A percentile compares a stretch with the other conserved stretches of the same genome.
Conservation (phyloP, 805 yeast species). For the Candida peoriensis region DNA sequence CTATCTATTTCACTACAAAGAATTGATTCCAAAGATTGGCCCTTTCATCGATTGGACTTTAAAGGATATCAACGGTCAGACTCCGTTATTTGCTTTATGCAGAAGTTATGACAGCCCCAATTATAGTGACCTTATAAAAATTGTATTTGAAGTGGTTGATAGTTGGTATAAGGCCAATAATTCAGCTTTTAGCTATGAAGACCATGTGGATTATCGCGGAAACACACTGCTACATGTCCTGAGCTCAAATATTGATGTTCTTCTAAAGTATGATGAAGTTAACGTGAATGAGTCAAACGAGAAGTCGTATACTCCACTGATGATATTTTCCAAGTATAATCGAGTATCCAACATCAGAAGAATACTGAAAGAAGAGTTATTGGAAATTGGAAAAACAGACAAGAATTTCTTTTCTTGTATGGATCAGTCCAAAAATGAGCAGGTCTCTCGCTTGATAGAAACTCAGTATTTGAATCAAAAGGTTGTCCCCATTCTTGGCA, state of each 20-base stretch:
- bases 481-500: slow-evolving; percentile 18
- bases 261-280: slow-evolving; percentile 33
- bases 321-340: slow-evolving; percentile 65
- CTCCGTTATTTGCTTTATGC: slow-evolving; percentile 73
- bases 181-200: slow-evolving; percentile 38
- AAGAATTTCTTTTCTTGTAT: slow-evolving; percentile 30
- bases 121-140: slow-evolving; percentile 45
- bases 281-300: slow-evolving; percentile 59
- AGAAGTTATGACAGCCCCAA: slow-evolving; percentile 75
- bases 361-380: slow-evolving; percentile 37
- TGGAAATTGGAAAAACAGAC: slow-evolving; percentile 36
- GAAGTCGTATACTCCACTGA: slow-evolving; percentile 62
- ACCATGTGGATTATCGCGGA: slow-evolving; percentile 69
- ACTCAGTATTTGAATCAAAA: slow-evolving; percentile 16
- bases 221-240: slow-evolving; percentile 75
- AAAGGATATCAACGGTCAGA: slow-evolving; percentile 61
- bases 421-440: slow-evolving; percentile 40
- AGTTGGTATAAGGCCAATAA: slow-evolving; percentile 34
- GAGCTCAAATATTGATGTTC: slow-evolving; percentile 39
- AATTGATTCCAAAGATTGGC: slow-evolving; percentile 51
- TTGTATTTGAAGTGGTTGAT: slow-evolving; percentile 39
- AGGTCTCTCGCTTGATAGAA: slow-evolving; percentile 33
- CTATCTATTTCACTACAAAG: slow-evolving; percentile 54
- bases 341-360: slow-evolving; percentile 52
- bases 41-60: slow-evolving; percentile 60